phyloP scores from a whole-genome alignment of 371 early-diverging fungal species.

The Zychaea mexicana region DNA sequence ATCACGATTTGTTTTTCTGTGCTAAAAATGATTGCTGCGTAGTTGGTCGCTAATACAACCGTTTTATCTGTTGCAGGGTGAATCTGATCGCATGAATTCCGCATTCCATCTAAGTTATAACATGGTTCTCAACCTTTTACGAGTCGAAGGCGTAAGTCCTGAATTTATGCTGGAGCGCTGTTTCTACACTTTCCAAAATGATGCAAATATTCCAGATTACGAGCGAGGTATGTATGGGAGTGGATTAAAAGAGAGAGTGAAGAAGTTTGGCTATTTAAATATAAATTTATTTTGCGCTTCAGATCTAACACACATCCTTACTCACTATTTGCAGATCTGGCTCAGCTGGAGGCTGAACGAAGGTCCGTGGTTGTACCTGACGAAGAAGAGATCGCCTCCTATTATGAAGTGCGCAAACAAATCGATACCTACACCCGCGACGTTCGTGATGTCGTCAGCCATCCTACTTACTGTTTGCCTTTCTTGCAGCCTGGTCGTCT shows the following conservation, averaged over 20 bases:
- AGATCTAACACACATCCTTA: too few species aligned
- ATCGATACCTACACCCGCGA: slow-evolving; percentile 68
- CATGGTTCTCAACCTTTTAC: slow-evolving; percentile 98
- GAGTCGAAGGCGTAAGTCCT: slow-evolving; percentile 97
- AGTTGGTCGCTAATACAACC: too few species aligned
- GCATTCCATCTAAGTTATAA: slow-evolving; percentile 99
- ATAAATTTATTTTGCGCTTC: too few species aligned
- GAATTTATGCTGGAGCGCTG: slow-evolving; percentile 94
- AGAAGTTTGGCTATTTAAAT: too few species aligned
- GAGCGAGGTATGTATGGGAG: slow-evolving; percentile 48
- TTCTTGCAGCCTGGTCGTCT: slow-evolving; percentile 91
- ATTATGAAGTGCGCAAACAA: slow-evolving; percentile 80
- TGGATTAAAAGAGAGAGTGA: too few species aligned
- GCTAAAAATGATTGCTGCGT: too few species aligned
- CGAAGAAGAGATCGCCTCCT: slow-evolving; percentile 72
- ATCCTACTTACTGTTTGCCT: slow-evolving; percentile 78
- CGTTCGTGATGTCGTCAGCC: slow-evolving; percentile 77
- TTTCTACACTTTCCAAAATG: slow-evolving; percentile 97
- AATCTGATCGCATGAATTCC: slow-evolving; percentile 92
- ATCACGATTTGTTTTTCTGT: neutral
- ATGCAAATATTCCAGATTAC: slow-evolving; percentile 79
- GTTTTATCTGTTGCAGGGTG: slow-evolving; percentile 60
- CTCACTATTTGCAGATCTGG: slow-evolving; percentile 28
- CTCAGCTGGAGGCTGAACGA: slow-evolving; percentile 60
- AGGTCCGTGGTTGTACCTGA: slow-evolving; percentile 61